Evolutionary conservation across 805 yeast species (phyloP), one percentile per base, ranked within the genome.

Genomic region (Wickerhamiella occidentalis): DNA sequence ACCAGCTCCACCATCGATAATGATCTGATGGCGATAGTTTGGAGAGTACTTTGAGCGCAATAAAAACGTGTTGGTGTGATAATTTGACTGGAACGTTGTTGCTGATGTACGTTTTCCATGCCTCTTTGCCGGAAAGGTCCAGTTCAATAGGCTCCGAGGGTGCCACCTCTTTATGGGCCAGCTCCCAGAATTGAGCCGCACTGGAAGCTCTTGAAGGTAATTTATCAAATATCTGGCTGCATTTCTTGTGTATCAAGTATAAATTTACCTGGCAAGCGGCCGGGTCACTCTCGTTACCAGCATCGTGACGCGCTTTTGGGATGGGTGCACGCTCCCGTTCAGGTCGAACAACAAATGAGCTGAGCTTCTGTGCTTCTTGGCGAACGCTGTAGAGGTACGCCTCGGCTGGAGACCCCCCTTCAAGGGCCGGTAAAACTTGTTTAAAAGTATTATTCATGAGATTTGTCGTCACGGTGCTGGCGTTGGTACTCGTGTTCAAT

Each of bases 101-200:
- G 48, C 64, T 61, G 1, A 72, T 58, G 49, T 64, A 68, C 7
- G 56, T 56, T 50, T 71, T 71, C 79, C 79, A 74, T 13, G 65
- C 61, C 11, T 45, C 47, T 11, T 45, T 45, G 7, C 25, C 15
- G 25, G 45, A 9, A 17, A 33, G 38, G 38, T 33, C 38, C 38
- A 33, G n/a, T 3, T 15, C 38, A 15, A 33, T 6, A 3, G 38
- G 38, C 38, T 33, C 38, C 38, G 11, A 33, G 18, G 19, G 3
- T 6, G 11, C 21, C 19, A 33, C 38, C 11, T 33, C 19, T 11
- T 33, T 11, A 15, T 33, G 38, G 7, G 38, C 18, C 38, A 33
- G 15, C 9, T 33, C 5, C 44, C 44, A 40, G n/a, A 40, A 40
- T 17, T 15, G 9, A 6, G 3, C 30, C 12, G 44, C 17, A 23